phyloP scores from a whole-genome alignment of 176 grass and related monocot species.

The Bromus sterilis region DNA sequence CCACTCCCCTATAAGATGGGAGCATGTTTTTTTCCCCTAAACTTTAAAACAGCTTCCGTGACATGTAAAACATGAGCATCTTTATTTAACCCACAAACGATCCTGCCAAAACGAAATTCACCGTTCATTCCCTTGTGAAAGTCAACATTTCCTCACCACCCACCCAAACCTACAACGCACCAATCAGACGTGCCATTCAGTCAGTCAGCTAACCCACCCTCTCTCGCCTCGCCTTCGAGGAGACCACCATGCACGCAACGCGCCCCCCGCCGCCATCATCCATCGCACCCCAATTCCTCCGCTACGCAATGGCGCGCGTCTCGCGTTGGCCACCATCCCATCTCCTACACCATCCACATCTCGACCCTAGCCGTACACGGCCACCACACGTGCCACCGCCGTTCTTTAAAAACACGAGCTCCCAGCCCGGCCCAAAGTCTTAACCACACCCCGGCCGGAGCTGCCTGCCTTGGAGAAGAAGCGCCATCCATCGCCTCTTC shows the following conservation, averaged over 20 bases:
- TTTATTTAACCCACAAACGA: not conserved
- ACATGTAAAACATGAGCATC: no score
- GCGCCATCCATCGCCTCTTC: conserved; percentile 10
- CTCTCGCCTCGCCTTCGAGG: not conserved
- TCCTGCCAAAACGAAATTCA: not conserved
- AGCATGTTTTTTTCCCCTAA: not conserved
- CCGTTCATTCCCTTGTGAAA: not conserved
- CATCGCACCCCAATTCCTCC: not conserved
- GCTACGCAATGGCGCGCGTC: conserved; percentile 24
- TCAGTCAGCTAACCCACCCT: conserved; percentile 58
- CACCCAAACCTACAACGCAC: conserved; percentile 48
- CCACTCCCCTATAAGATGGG: not conserved
- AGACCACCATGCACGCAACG: conserved; percentile 3
- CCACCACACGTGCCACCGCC: not conserved
- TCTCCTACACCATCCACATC: conserved; percentile 7
- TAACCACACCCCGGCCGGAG: conserved; percentile 9
- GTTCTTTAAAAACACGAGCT: conserved; percentile 42
- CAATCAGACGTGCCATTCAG: conserved; percentile 43
- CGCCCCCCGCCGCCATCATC: not conserved
- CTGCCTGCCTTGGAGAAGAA: conserved; percentile 12
- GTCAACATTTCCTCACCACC: conserved; percentile 22
- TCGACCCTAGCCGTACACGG: not conserved
- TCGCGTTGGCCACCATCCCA: conserved; percentile 54
- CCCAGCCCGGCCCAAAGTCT: conserved; percentile 31
- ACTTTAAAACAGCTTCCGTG: no score